A percentile compares a stretch with the other conserved stretches of the same genome.
Conservation (phyloP, 306 rosid genomes). For the Ziziphus jujuba region DNA sequence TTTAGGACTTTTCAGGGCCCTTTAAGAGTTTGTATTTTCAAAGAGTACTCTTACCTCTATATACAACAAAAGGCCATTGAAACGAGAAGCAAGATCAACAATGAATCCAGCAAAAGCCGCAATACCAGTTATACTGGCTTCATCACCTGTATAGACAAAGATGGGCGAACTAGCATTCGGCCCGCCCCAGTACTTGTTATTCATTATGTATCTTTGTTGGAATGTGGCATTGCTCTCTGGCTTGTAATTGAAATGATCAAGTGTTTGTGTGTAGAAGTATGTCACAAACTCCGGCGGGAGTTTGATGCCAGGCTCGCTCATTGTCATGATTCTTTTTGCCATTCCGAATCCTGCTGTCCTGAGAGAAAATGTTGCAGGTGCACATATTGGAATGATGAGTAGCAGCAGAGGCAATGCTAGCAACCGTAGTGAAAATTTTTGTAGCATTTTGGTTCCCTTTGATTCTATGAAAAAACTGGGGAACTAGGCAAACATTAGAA, state of each 20-base stretch:
- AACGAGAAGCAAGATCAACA: constrained; percentile 44
- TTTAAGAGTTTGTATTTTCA: too few relatives aligned
- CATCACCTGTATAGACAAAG: constrained; percentile 48
- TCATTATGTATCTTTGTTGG: constrained; percentile 56
- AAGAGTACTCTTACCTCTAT: constrained; percentile 46
- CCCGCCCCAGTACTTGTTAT: constrained; percentile 62
- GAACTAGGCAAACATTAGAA: too few relatives aligned
- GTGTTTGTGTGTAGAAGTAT: constrained; percentile 44
- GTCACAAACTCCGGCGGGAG: constrained; percentile 27
- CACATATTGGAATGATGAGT: not conserved
- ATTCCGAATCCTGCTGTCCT: not conserved
- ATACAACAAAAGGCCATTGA: constrained; percentile 49
- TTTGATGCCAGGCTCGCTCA: not conserved
- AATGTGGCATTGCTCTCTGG: constrained; percentile 51
- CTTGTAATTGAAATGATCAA: constrained; percentile 67
- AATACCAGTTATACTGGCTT: constrained; percentile 31
- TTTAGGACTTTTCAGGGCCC: too few relatives aligned
- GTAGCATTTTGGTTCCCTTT: too few relatives aligned
- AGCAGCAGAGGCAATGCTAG: not conserved
- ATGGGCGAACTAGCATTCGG: constrained; percentile 53
- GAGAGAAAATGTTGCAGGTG: not conserved
- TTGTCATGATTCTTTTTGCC: not conserved
- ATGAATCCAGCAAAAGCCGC: constrained; percentile 30
- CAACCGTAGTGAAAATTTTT: too few relatives aligned
- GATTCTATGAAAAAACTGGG: too few relatives aligned